Evolutionary conservation across 163 green algal species (phyloP).

Genomic region (Scenedesmus sp.): DNA sequence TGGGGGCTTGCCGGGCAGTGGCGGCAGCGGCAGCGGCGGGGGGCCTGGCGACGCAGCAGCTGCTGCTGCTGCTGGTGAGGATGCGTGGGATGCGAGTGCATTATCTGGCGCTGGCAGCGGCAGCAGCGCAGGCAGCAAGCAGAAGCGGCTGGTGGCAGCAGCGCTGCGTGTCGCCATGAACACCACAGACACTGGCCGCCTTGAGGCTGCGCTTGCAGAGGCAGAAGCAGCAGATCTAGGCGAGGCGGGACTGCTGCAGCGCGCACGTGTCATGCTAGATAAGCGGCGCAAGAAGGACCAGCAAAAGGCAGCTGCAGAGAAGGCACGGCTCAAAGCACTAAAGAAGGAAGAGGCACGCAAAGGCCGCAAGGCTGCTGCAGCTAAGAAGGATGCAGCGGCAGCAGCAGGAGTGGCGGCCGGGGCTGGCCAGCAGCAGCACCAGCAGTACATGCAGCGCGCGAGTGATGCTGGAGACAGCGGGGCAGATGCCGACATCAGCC

Average conservation of each 20-base stretch:
- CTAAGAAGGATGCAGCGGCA: background rate
- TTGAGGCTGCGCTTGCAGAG: slow-evolving; percentile 34
- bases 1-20: background rate
- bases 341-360: slow-evolving; percentile 36
- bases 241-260: slow-evolving; percentile 23
- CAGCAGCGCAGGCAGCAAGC: slow-evolving; percentile 1
- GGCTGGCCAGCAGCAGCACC: slow-evolving; percentile 3
- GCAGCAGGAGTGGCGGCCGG: background rate
- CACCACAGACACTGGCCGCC: background rate
- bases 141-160: slow-evolving; percentile 14
- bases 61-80: background rate
- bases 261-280: slow-evolving; percentile 19
- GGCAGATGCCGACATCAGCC: background rate
- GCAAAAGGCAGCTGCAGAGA: slow-evolving; percentile 37
- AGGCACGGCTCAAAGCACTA: slow-evolving; percentile 5
- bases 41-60: background rate
- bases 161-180: slow-evolving; percentile 40
- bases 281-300: slow-evolving; percentile 47
- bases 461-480: slow-evolving; percentile 14
- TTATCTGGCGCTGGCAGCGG: background rate
- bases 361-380: slow-evolving; percentile 12
- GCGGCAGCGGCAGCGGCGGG: background rate
- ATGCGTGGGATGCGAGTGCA: background rate
- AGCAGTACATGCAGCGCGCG: background rate
- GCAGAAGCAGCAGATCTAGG: slow-evolving; percentile 37